Conservation (phyloP, 208 protist species). For the Balamuthia mandrillaris region DNA sequence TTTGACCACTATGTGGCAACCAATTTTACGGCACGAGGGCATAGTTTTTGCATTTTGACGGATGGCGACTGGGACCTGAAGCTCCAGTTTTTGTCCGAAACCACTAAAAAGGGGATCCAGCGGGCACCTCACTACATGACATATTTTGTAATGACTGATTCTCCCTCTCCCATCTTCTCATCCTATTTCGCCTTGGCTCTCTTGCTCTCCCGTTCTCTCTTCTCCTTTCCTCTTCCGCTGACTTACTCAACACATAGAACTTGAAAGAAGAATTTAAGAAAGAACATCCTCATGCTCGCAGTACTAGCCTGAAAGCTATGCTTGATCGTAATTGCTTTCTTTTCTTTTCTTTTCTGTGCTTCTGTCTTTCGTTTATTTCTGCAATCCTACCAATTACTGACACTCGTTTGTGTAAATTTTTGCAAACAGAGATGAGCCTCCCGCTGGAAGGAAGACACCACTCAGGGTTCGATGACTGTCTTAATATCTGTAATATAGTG, state of each 20-base stretch:
- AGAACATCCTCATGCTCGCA: neutral
- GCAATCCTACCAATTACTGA: too few species aligned
- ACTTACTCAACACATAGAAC: too few species aligned
- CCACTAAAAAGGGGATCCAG: constrained; percentile 4
- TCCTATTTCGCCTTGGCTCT: neutral
- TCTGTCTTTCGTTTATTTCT: too few species aligned
- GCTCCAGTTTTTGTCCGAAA: neutral
- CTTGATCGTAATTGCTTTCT: neutral
- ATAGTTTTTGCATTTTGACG: constrained; percentile 20
- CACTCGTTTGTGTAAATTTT: too few species aligned
- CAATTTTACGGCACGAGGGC: neutral
- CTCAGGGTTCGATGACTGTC: constrained; percentile 10
- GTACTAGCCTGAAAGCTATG: constrained; percentile 27
- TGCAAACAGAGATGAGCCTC: neutral
- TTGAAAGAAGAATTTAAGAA: constrained; percentile 24
- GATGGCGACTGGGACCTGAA: constrained; percentile 23
- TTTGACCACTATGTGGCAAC: constrained; percentile 18
- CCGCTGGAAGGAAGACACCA: constrained; percentile 15
- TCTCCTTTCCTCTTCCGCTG: too few species aligned
- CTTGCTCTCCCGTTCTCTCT: neutral
- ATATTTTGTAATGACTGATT: neutral
- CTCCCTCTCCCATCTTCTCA: neutral
- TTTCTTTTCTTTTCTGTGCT: neutral
- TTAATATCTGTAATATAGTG: constrained; percentile 32
- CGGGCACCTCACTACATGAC: constrained; percentile 29